Conservation (phyloP, 2,329 filamentous ascomycete genomes). For the Paracoccidioides lutzii region DNA sequence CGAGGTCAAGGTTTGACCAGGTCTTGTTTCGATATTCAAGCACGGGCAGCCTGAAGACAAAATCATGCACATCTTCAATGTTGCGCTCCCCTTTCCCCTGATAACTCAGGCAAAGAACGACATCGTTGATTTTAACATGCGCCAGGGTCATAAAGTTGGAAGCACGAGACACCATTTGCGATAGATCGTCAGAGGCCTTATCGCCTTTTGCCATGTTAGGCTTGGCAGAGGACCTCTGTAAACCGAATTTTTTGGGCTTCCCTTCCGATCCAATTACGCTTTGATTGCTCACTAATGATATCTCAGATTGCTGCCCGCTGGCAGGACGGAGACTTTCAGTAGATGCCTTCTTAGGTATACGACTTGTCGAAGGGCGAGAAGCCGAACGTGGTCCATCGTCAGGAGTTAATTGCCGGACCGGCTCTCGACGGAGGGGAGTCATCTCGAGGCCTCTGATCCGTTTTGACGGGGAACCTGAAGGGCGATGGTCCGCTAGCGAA, state of each 20-base stretch:
- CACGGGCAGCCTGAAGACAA: slow-evolving; percentile 88
- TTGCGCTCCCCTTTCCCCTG: slow-evolving; percentile 94
- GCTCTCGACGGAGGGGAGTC: slow-evolving; percentile 22
- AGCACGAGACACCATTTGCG: slow-evolving; percentile 89
- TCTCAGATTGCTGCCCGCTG: slow-evolving; percentile 25
- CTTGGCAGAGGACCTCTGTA: slow-evolving; percentile 34
- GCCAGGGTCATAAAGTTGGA: slow-evolving; percentile 97
- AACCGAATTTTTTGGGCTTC: slow-evolving; percentile 37
- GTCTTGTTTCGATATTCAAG: slow-evolving; percentile 98
- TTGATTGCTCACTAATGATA: slow-evolving; percentile 22
- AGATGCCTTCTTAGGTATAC: slow-evolving; percentile 29
- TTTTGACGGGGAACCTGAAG: slow-evolving; percentile 20
- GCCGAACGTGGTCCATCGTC: slow-evolving; percentile 8
- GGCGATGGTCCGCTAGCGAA: slow-evolving; percentile 37
- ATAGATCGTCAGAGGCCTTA: slow-evolving; percentile 71
- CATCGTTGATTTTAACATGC: slow-evolving; percentile 86
- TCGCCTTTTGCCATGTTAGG: slow-evolving; percentile 34
- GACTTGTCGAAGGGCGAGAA: slow-evolving; percentile 18
- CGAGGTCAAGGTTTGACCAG: slow-evolving; percentile 94
- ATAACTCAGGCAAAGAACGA: slow-evolving; percentile 90
- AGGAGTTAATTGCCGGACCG: slow-evolving; percentile 18
- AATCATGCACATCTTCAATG: slow-evolving; percentile 90
- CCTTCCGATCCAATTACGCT: slow-evolving; percentile 22
- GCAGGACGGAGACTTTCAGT: slow-evolving; percentile 29
- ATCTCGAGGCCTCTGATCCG: slow-evolving; percentile 22